These are phyloP conservation scores for Schoenoplectus triqueter DNA, from an alignment of 202 grass and related monocot genomes.

Conservation along the genomic window DNA sequence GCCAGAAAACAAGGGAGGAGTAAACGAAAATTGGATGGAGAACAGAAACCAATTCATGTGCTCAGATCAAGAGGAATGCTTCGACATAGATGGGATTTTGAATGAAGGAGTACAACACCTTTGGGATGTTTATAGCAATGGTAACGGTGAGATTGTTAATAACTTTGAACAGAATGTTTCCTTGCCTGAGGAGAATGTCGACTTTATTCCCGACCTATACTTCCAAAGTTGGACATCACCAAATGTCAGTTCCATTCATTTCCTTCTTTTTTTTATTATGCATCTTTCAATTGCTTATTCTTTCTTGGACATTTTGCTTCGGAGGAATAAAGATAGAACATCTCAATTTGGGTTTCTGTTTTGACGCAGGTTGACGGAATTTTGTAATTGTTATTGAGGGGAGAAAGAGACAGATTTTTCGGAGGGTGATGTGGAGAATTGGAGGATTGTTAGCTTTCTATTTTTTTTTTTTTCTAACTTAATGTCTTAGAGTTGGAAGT, in stretches of 20 bases:
- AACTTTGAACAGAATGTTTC: neutral
- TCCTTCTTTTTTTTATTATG: neutral
- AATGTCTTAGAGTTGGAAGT: too few relatives aligned
- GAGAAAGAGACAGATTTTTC: neutral
- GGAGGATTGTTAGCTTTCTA: too few relatives aligned
- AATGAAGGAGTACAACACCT: neutral
- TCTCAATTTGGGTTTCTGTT: neutral
- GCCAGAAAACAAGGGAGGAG: neutral
- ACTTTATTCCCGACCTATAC: neutral
- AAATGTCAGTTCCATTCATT: neutral
- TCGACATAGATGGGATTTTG: too few relatives aligned
- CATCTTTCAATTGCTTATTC: neutral
- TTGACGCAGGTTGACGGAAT: neutral
- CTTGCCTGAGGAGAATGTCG: neutral
- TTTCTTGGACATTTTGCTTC: neutral
- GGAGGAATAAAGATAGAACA: neutral
- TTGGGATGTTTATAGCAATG: neutral
- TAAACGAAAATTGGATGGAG: neutral
- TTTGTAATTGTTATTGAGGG: neutral
- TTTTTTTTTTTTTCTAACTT: too few relatives aligned
- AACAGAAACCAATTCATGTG: neutral
- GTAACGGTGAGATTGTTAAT: neutral
- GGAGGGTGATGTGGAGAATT: neutral
- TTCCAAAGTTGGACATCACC: neutral
- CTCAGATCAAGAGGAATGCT: neutral